Conservation (phyloP, 177 flowering plant genomes). For the Vitis hybrid region DNA sequence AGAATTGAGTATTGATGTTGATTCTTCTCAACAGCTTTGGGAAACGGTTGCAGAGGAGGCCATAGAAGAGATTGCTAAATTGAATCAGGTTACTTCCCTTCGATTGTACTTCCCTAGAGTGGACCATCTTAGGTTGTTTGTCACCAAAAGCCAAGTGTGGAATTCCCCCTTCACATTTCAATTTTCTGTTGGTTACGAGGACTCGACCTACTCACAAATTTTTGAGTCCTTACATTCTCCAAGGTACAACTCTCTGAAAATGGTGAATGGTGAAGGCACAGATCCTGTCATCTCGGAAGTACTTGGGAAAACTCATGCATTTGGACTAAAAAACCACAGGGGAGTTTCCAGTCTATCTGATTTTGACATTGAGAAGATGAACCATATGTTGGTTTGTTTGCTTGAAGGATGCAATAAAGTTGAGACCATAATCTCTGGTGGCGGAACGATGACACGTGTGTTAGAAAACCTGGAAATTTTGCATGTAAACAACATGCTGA, state of each 20-base stretch:
- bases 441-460: neutral
- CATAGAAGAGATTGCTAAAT: constrained; percentile 6
- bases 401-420: constrained; percentile 17
- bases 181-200: constrained; percentile 10
- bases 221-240: neutral
- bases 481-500: constrained; percentile 4
- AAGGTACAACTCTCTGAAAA: constrained; percentile 3
- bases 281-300: constrained; percentile 3
- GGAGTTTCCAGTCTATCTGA: constrained; percentile 8
- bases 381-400: constrained; percentile 2
- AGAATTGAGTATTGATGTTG: no score
- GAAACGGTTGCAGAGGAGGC: no score
- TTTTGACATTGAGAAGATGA: constrained; percentile 5
- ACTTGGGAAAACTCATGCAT: constrained; percentile 6
- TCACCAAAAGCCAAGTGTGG: neutral
- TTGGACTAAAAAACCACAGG: constrained; percentile 16
- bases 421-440: neutral
- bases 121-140: constrained; percentile 2
- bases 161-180: neutral
- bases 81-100: constrained; percentile 8
- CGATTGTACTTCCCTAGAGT: constrained; percentile 10
- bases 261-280: constrained; percentile 2
- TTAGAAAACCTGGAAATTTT: constrained; percentile 6
- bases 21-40: no score
- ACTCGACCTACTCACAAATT: neutral